phyloP scores from a whole-genome alignment of 2,329 filamentous ascomycete genomes.

The Phoma sp. region DNA sequence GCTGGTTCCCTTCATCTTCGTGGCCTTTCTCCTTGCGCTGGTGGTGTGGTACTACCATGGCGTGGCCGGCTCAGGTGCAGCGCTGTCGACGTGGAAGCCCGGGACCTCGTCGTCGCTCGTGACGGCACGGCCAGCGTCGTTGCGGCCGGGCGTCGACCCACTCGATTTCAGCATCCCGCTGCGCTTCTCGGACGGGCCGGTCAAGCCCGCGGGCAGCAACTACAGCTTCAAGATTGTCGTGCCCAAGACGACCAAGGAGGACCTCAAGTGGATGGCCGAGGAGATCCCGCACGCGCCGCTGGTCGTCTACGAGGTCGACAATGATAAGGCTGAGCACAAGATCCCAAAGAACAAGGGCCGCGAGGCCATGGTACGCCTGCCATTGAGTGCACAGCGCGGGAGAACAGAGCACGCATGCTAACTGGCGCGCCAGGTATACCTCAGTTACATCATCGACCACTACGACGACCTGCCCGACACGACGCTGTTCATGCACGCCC shows the following conservation, averaged over 20 bases:
- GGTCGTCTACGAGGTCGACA: conserved; percentile 61
- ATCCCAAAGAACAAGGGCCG: conserved; percentile 65
- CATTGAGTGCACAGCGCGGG: not conserved
- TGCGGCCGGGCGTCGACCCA: conserved; percentile 30
- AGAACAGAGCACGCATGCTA: conserved; percentile 5
- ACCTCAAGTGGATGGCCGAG: conserved; percentile 44
- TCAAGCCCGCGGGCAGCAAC: conserved; percentile 44
- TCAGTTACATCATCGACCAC: conserved; percentile 68
- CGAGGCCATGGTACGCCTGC: conserved; percentile 59
- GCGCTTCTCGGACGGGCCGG: conserved; percentile 37
- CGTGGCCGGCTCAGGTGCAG: conserved; percentile 14
- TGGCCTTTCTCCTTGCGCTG: conserved; percentile 33
- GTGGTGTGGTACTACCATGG: conserved; percentile 41
- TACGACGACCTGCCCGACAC: conserved; percentile 65
- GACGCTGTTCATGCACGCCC: conserved; percentile 65
- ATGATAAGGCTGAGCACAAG: conserved; percentile 56
- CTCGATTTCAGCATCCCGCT: conserved; percentile 46
- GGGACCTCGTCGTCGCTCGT: conserved; percentile 8
- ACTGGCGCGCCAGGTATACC: conserved; percentile 51
- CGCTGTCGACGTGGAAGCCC: conserved; percentile 23
- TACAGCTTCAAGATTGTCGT: conserved; percentile 46
- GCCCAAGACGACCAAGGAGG: conserved; percentile 47
- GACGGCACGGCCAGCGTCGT: conserved; percentile 14
- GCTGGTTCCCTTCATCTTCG: conserved; percentile 36
- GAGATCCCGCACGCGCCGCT: conserved; percentile 45